A percentile compares a stretch with the other conserved stretches of the same genome.
These are phyloP conservation scores for Tolypocladium endophyticum DNA, from an alignment of 2,329 filamentous ascomycete genomes.

Conservation along the genomic window DNA sequence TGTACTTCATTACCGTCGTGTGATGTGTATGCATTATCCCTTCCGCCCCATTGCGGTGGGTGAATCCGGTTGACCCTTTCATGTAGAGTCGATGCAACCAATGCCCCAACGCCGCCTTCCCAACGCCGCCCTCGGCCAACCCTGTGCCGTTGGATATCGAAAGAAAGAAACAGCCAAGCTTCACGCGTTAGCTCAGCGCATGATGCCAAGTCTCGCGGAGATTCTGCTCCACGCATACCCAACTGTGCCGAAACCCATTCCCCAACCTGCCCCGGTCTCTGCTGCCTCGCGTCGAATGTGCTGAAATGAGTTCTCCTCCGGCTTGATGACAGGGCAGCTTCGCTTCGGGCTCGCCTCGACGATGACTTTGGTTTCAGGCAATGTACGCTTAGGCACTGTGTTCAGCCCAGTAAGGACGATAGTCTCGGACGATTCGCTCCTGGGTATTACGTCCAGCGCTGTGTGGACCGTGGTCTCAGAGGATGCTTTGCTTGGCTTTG, in stretches of 20 bases:
- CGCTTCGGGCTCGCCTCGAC: not conserved
- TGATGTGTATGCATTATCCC: not conserved
- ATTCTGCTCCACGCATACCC: not conserved
- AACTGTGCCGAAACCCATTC: not conserved
- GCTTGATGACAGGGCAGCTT: not conserved
- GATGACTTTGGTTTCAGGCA: not conserved
- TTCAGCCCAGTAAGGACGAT: not conserved
- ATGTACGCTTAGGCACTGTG: not conserved
- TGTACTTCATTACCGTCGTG: not conserved
- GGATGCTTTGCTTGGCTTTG: not conserved
- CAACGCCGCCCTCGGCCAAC: not conserved
- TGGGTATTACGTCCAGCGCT: not conserved
- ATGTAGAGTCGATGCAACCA: not conserved
- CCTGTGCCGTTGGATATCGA: not conserved
- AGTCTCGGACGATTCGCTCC: not conserved
- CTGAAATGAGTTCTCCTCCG: not conserved
- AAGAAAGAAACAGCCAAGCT: not conserved
- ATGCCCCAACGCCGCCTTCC: not conserved
- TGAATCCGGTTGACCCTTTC: not conserved
- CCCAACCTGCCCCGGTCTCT: not conserved
- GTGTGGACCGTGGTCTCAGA: not conserved
- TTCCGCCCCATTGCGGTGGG: not conserved
- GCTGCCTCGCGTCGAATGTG: not conserved
- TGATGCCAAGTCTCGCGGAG: not conserved
- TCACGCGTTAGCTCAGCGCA: not conserved